Evolutionary conservation across 768 basidiomycete genomes (phyloP), one percentile per base, ranked within the genome.

Genomic region (Dioszegia aurantiaca): DNA sequence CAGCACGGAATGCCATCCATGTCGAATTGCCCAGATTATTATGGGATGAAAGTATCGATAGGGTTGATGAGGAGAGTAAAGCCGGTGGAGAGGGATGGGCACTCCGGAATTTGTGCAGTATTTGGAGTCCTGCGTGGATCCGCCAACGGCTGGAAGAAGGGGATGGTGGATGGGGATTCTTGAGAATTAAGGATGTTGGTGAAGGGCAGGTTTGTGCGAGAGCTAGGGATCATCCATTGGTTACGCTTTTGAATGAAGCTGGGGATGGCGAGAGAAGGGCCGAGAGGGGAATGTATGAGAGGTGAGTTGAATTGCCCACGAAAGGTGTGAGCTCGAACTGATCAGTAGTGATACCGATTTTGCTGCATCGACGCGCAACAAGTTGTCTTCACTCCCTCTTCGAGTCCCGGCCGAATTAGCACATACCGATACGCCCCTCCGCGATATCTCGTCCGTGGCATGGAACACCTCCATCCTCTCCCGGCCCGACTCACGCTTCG

Each of bases 111-210:
- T 78, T 92, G 60, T 85, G 90, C 78, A 91, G 87, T 74, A 93
- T 99, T 56, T 99, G 95, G 94, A 82, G 85, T 0, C 82, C 86
- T 0, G 88, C 90, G 63, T 84, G 87, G 83, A 86, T 97, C 40
- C 80, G 86, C n/a, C 16, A 28, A 8, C 90, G 90, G 4, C 70
- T 90, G 19, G 79, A 82, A 43, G 81, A 86, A n/a, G 56, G 79
- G 55, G 75, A 74, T 0, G 54, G 45, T n/a, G 80, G 86, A 2
- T 97, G 91, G 68, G 83, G 89, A 1, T 94, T 95, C 78, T 79
- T 92, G 53, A 85, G 83, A 41, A 79, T 92, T 54, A 77, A 88
- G 55, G 82, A 82, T 55, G 76, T 83, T 21, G 80, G 85, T 16
- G 82, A 89, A 1, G 78, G 82, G 37, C 87, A 90, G 42, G 58